Conservation (phyloP, 2,329 filamentous ascomycete species). For the Alternaria tenuissima region DNA sequence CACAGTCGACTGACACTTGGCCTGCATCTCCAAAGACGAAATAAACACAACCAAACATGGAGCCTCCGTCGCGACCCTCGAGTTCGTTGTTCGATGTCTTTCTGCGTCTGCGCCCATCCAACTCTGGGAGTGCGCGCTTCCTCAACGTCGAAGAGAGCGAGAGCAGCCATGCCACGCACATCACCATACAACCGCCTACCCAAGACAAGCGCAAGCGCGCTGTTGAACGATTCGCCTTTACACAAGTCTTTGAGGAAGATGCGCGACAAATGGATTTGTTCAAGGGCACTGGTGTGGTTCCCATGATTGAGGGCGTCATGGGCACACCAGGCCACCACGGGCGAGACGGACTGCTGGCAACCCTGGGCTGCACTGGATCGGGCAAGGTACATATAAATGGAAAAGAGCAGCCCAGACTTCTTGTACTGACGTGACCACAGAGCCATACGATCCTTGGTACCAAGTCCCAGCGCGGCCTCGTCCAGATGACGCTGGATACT, state of each 20-base stretch:
- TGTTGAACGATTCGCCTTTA: slow-evolving; percentile 94
- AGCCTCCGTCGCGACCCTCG: slow-evolving; percentile 46
- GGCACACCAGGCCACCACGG: slow-evolving; percentile 76
- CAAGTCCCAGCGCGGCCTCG: slow-evolving; percentile 83
- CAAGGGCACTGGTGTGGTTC: slow-evolving; percentile 76
- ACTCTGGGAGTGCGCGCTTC: slow-evolving; percentile 64
- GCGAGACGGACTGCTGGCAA: slow-evolving; percentile 88
- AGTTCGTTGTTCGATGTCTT: slow-evolving; percentile 86
- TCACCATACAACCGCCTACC: slow-evolving; percentile 69
- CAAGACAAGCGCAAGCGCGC: slow-evolving; percentile 84
- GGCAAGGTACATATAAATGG: slow-evolving; percentile 74
- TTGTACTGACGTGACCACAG: slow-evolving; percentile 57
- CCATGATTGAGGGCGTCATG: slow-evolving; percentile 82
- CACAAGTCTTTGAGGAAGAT: slow-evolving; percentile 87
- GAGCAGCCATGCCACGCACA: slow-evolving; percentile 55
- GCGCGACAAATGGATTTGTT: slow-evolving; percentile 88
- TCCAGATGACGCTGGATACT: slow-evolving; percentile 88
- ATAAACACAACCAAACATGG: slow-evolving; percentile 40
- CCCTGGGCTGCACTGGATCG: slow-evolving; percentile 91
- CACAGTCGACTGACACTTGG: slow-evolving; percentile 12
- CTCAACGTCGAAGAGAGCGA: slow-evolving; percentile 73
- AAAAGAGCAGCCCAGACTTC: slow-evolving; percentile 3
- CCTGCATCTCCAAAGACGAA: slow-evolving; percentile 6
- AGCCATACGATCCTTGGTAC: slow-evolving; percentile 96
- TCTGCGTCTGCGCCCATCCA: slow-evolving; percentile 72